Conservation (phyloP, 345 rosid species). For the Linum lewisii region DNA sequence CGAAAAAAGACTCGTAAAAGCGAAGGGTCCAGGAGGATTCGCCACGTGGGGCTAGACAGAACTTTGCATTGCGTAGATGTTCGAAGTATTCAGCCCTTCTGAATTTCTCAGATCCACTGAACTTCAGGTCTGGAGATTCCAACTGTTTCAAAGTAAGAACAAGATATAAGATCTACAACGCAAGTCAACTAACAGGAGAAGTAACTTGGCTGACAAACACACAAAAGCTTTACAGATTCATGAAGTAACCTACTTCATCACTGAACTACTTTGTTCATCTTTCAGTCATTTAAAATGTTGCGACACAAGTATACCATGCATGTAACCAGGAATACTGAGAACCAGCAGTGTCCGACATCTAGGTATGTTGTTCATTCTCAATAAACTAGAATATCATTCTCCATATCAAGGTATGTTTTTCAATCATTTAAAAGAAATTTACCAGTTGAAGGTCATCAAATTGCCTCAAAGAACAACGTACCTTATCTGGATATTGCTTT, state of each 20-base stretch:
- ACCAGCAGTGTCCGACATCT: too few species aligned
- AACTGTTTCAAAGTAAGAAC: constrained; percentile 38
- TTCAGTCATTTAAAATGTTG: too few species aligned
- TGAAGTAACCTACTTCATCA: too few species aligned
- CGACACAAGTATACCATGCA: too few species aligned
- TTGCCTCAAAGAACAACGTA: constrained; percentile 15
- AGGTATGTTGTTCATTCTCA: too few species aligned
- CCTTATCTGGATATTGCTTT: constrained; percentile 78
- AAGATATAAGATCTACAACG: neutral
- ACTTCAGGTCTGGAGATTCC: constrained; percentile 93
- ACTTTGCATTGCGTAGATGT: constrained; percentile 81
- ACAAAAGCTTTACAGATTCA: too few species aligned
- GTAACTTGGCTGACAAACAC: too few species aligned
- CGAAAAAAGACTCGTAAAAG: constrained; percentile 88
- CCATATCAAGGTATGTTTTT: too few species aligned
- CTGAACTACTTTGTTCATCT: too few species aligned
- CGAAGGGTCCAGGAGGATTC: constrained; percentile 99
- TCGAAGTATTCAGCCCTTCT: constrained; percentile 79
- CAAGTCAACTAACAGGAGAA: neutral
- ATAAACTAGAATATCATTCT: too few species aligned
- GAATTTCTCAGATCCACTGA: constrained; percentile 74
- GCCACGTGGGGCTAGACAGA: constrained; percentile 96
- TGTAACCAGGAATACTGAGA: too few species aligned
- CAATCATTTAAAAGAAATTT: too few species aligned
- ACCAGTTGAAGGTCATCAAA: neutral